phyloP scores from a whole-genome alignment of 1,284 basidiomycete species.

The Amylostereum areolatum region DNA sequence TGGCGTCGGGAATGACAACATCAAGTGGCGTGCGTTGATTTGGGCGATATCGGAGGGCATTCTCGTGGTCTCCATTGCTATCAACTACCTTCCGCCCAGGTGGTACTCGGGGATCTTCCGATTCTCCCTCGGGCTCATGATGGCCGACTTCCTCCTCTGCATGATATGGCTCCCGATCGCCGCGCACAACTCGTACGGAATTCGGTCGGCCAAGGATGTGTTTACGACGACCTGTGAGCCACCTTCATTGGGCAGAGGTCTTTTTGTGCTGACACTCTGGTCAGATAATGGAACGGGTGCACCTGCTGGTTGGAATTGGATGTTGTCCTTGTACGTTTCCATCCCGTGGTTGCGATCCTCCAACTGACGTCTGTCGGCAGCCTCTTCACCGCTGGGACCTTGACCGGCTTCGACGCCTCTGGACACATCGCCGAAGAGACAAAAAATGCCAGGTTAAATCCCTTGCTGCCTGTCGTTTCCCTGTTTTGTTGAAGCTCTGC shows the following conservation, averaged over 20 bases:
- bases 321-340: slow-evolving; percentile 62
- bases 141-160: slow-evolving; percentile 80
- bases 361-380: slow-evolving; percentile 28
- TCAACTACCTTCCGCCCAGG: slow-evolving; percentile 78
- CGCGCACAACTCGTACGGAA: slow-evolving; percentile 77
- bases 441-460: slow-evolving; percentile 73
- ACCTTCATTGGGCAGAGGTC: background rate
- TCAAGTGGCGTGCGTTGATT: slow-evolving; percentile 79
- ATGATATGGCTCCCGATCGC: slow-evolving; percentile 87
- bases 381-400: slow-evolving; percentile 75
- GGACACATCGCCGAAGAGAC: slow-evolving; percentile 90
- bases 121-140: slow-evolving; percentile 64
- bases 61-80: slow-evolving; percentile 61
- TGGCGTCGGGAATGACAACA: slow-evolving; percentile 58
- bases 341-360: background rate
- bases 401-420: slow-evolving; percentile 85
- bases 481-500: slow-evolving; percentile 4
- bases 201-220: slow-evolving; percentile 72
- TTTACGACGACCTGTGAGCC: slow-evolving; percentile 69
- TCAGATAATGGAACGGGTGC: slow-evolving; percentile 84
- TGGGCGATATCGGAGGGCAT: slow-evolving; percentile 76
- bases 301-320: slow-evolving; percentile 81
- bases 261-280: background rate
- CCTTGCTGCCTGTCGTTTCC: too few species aligned
- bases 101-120: slow-evolving; percentile 72